phyloP scores from a whole-genome alignment of 805 yeast species.

The Torulaspora delbrueckii region DNA sequence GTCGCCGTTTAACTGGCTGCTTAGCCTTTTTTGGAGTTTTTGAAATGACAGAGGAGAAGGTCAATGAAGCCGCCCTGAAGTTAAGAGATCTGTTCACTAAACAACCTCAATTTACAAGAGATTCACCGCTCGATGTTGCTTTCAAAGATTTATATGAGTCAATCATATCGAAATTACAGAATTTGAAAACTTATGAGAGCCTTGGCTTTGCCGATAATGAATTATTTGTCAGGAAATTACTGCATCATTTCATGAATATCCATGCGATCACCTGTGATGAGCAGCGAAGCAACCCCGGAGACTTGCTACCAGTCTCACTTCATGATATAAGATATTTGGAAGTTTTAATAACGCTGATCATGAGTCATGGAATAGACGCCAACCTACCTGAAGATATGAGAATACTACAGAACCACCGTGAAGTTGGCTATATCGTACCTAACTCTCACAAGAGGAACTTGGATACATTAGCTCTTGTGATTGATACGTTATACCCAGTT shows the following conservation, averaged over 20 bases:
- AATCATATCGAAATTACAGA: conserved; percentile 15
- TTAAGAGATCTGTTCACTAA: conserved; percentile 15
- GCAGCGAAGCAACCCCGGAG: conserved; percentile 17
- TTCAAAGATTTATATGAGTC: conserved; percentile 24
- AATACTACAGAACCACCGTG: conserved; percentile 54
- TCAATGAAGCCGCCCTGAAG: conserved; percentile 3
- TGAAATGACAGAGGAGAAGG: conserved; percentile 4
- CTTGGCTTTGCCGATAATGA: conserved; percentile 15
- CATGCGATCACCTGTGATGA: conserved; percentile 12
- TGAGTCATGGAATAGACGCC: conserved; percentile 68
- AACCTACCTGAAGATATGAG: conserved; percentile 54
- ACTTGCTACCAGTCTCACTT: conserved; percentile 58
- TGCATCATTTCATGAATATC: conserved; percentile 14
- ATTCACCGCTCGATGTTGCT: conserved; percentile 33
- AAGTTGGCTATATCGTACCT: conserved; percentile 24
- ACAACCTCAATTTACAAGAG: conserved; percentile 32
- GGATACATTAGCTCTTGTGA: conserved; percentile 14
- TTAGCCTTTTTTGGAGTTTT: neutral
- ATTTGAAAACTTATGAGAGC: conserved; percentile 12
- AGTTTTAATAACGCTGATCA: conserved; percentile 55
- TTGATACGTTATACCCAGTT: conserved; percentile 22
- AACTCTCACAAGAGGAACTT: conserved; percentile 11
- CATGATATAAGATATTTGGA: conserved; percentile 80
- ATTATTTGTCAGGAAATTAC: conserved; percentile 20
- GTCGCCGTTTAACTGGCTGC: neutral